Percentiles rank a stretch among this genome's conserved stretches.
Conservation (phyloP, 495 filamentous ascomycete genomes). For the Podospora anserina region DNA sequence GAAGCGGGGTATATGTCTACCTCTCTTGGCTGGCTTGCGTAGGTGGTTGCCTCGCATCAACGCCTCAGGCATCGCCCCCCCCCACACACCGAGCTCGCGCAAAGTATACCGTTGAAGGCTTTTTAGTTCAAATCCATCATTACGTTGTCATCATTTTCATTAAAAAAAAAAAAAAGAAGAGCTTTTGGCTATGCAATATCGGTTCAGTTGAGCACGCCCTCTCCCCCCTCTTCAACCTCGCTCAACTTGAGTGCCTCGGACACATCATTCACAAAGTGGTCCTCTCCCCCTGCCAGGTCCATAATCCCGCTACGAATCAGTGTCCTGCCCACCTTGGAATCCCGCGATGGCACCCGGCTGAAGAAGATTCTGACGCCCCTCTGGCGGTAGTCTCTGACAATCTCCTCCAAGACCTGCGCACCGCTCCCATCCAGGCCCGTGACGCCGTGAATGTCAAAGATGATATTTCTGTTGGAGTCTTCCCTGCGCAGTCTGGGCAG, state of each 20-base stretch:
- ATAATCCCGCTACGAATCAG: slow-evolving; percentile 82
- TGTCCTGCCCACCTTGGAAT: slow-evolving; percentile 63
- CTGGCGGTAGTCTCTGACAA: slow-evolving; percentile 71
- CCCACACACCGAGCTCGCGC: neutral
- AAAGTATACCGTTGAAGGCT: neutral
- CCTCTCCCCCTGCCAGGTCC: slow-evolving; percentile 66
- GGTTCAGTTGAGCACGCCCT: neutral
- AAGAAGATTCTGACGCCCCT: slow-evolving; percentile 83
- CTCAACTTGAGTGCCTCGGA: slow-evolving; percentile 78
- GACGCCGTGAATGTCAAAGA: slow-evolving; percentile 96
- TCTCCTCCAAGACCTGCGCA: slow-evolving; percentile 85
- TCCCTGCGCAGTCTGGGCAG: slow-evolving; percentile 69
- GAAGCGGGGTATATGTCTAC: neutral
- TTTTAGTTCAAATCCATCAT: neutral
- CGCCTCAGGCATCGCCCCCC: neutral
- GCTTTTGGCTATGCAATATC: neutral
- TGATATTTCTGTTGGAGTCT: slow-evolving; percentile 80
- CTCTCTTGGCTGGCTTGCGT: neutral
- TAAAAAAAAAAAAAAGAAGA: neutral
- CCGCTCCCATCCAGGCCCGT: slow-evolving; percentile 89
- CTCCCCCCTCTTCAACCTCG: slow-evolving; percentile 56
- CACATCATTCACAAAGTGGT: slow-evolving; percentile 77
- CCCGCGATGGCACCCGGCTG: slow-evolving; percentile 64
- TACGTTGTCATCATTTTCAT: neutral
- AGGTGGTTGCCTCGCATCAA: neutral